Evolutionary conservation across 192 early-diverging fungal species (phyloP).

Genomic region (Coemansia sp.): DNA sequence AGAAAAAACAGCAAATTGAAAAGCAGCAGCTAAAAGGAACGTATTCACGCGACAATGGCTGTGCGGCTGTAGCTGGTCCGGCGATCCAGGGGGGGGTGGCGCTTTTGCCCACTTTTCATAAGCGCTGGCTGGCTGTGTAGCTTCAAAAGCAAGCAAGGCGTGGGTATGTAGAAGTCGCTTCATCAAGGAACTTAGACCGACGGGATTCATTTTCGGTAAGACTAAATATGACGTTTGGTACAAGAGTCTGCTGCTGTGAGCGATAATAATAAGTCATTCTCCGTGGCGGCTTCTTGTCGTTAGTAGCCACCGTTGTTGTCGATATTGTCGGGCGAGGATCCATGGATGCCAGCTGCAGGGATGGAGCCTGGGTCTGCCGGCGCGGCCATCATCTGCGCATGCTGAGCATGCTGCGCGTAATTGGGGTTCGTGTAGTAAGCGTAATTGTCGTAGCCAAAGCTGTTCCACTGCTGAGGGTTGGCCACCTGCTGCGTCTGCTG

Average conservation of each 20-base stretch:
- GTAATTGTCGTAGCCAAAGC: conserved; percentile 47
- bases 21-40: not conserved
- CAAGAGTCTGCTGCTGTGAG: not conserved
- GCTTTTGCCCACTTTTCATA: too few relatives aligned
- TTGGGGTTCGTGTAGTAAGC: conserved; percentile 46
- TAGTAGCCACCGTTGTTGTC: conserved; percentile 25
- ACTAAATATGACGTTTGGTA: conserved; percentile 11
- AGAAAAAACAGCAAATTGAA: conserved; percentile 5
- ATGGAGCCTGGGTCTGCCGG: conserved; percentile 12
- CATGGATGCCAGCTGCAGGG: conserved; percentile 4
- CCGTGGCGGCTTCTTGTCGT: not conserved
- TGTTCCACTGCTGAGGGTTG: conserved; percentile 39
- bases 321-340: conserved; percentile 5
- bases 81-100: too few relatives aligned
- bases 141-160: too few relatives aligned
- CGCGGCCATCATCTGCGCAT: conserved; percentile 32
- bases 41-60: too few relatives aligned
- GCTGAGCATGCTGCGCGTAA: conserved; percentile 44
- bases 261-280: not conserved
- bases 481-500: conserved; percentile 16
- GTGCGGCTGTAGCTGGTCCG: too few relatives aligned
- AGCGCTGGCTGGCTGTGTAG: too few relatives aligned
- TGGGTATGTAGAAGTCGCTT: too few relatives aligned
- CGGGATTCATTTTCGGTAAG: too few relatives aligned
- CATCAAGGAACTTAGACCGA: too few relatives aligned